A percentile compares a stretch with the other conserved stretches of the same genome.
phyloP scores from a whole-genome alignment of 805 yeast species.

The Pichia exigua region DNA sequence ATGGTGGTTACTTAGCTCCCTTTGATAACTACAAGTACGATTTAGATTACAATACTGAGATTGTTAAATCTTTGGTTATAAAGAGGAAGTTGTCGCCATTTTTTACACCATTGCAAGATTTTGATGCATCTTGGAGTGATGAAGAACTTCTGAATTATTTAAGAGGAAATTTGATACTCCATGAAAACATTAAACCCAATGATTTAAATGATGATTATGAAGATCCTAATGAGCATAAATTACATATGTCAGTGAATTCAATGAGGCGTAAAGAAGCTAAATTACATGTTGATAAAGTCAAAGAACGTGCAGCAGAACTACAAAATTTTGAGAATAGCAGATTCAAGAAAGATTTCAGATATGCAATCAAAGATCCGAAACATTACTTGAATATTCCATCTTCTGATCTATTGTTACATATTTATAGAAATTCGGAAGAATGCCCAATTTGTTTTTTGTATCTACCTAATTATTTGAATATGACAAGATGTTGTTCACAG shows the following conservation, averaged over 20 bases:
- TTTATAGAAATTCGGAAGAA: constrained; percentile 67
- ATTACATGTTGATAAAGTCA: constrained; percentile 32
- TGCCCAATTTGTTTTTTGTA: constrained; percentile 93
- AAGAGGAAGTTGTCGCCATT: constrained; percentile 80
- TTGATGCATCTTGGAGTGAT: constrained; percentile 62
- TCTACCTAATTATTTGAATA: constrained; percentile 71
- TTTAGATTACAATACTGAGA: constrained; percentile 61
- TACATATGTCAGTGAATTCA: constrained; percentile 40
- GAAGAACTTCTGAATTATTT: constrained; percentile 52
- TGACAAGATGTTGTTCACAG: constrained; percentile 83
- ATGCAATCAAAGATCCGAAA: constrained; percentile 20
- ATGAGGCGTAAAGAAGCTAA: constrained; percentile 44
- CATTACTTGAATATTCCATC: constrained; percentile 31
- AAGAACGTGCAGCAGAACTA: constrained; percentile 30
- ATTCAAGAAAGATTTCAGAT: constrained; percentile 25
- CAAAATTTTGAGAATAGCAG: constrained; percentile 31
- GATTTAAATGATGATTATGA: constrained; percentile 47
- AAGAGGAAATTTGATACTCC: constrained; percentile 41
- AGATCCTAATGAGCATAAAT: constrained; percentile 55
- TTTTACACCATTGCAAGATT: constrained; percentile 81
- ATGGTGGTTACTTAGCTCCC: constrained; percentile 92
- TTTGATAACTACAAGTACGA: constrained; percentile 79
- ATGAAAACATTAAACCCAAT: constrained; percentile 40
- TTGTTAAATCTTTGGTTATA: constrained; percentile 65
- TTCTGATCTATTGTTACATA: constrained; percentile 40